Evolutionary conservation across 2,329 filamentous ascomycete genomes (phyloP), one percentile per base, ranked within the genome.

Genomic region (Bipolaris victoriae): DNA sequence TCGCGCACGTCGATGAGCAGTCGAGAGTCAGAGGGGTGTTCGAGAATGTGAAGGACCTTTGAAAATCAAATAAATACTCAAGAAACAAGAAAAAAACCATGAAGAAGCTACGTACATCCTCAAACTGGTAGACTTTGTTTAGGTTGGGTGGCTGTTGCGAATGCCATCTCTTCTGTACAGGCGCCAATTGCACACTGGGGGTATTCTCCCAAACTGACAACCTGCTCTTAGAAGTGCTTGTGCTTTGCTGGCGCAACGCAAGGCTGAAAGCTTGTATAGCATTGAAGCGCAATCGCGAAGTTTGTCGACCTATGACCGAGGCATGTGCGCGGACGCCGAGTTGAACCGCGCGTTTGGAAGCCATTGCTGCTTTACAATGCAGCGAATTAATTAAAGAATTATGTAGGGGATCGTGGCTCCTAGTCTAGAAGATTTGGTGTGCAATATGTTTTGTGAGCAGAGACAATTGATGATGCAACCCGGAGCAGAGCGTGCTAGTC

Each of bases 1-100:
- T 94, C 90, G 73, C 91, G 90, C 50, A 89, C 85, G 76, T 93
- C 90, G 61, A 75, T 70, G 58, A 77, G 49, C 74, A 78, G 57
- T 62, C 66, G 59, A 44, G 71, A 66, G 51, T 66, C 45, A 41
- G 65, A 63, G 6, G 70, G 67, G 35, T 61, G 55, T 61, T 69
- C 61, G 57, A 70, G 46, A 43, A 79, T 68, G 54, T 71, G 57
- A 52, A 78, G 72, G 54, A 80, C 63, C 66, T 50, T 20, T 16
- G 20, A n/a, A 11, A 9, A 24, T 29, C 22, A 31, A 45, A 40
- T 54, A 20, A 18, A 5, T 13, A 7, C 7, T 16, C 29, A 31
- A 31, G 10, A 31, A 31, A 31, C 3, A 31, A 13, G 29, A 10
- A 20, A 24, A 16, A 16, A 24, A 2, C 33, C 9, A 20, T 18